Conservation (phyloP, 139 green algal species). For the Yamagishiella unicocca region DNA sequence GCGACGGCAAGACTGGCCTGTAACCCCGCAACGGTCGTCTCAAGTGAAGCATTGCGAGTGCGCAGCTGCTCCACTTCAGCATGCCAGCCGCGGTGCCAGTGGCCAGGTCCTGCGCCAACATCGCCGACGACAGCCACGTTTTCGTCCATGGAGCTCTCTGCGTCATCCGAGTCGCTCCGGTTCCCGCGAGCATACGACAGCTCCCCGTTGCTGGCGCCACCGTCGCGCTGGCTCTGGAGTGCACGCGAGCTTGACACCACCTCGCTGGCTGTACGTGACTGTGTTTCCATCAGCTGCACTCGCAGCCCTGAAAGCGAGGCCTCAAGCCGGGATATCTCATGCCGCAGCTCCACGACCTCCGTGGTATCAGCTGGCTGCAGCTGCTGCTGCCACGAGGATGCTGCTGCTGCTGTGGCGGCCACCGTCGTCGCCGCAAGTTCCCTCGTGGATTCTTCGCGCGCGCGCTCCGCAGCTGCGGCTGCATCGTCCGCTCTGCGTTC, state of each 20-base stretch:
- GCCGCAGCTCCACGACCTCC: constrained; percentile 23
- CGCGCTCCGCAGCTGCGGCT: background rate
- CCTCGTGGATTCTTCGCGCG: background rate
- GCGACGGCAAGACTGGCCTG: background rate
- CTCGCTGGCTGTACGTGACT: background rate
- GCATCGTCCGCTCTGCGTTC: background rate
- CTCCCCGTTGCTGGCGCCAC: background rate
- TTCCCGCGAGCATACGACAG: background rate
- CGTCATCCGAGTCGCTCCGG: background rate
- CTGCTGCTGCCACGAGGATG: background rate
- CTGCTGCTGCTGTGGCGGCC: background rate
- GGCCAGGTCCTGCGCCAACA: background rate
- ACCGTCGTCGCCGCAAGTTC: background rate
- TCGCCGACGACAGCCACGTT: background rate
- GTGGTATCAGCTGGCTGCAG: constrained; percentile 23
- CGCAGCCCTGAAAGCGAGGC: constrained; percentile 16
- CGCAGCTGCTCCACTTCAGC: constrained; percentile 29
- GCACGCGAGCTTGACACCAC: background rate
- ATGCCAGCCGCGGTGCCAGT: background rate
- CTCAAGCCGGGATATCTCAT: constrained; percentile 18
- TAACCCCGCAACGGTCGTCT: background rate
- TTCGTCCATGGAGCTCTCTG: background rate
- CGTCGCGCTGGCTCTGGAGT: background rate
- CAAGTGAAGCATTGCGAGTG: constrained; percentile 1
- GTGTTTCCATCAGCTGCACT: constrained; percentile 7